Evolutionary conservation across 2,329 filamentous ascomycete species (phyloP), one percentile per base, ranked within the genome.

Genomic region (Furcasterigmium furcatum): DNA sequence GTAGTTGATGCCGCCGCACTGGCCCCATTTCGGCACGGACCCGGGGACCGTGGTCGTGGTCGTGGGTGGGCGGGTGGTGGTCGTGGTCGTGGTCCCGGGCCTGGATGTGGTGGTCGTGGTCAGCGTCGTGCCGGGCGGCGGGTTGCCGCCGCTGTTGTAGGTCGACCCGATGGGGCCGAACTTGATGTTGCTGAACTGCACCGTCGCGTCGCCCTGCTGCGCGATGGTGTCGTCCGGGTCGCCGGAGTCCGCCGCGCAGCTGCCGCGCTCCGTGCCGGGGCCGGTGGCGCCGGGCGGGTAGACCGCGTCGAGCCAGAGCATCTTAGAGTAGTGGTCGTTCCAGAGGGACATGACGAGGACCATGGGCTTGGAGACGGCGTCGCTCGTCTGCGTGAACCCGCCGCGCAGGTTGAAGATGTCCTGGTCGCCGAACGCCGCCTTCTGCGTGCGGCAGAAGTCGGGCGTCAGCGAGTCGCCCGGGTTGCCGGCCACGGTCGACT

Each of bases 231-330:
- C 69, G 24, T 58, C 46, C 21, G 80, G 80, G 25, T 64, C 69
- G 36, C 80, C 80, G 18, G 76, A 77, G 53, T 59, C 66, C 39
- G 68, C 72, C 41, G 70, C 46, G 62, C 81, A 85, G 29, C 68
- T 66, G 45, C 82, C 82, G 56, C 81, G 77, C 35, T 66, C 65
- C 46, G 70, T 63, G 53, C 81, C 80, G 24, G 69, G 70, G 2
- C 49, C 52, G 40, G 68, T 70, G 24, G 67, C 56, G 50, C 66
- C 59, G 49, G 70, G 68, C 41, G 84, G 84, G 71, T 78, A 85
- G 60, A 70, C 77, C 49, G 77, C 79, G 71, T 89, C 85, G 56
- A 90, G 77, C 86, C 86, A 89, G 57, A 85, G 76, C 49, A 52
- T 52, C 44, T 50, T 52, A 27, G 47, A 43, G 49, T 52, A 50